phyloP scores from a whole-genome alignment of 176 grass and related monocot species.

The Paspalum vaginatum region DNA sequence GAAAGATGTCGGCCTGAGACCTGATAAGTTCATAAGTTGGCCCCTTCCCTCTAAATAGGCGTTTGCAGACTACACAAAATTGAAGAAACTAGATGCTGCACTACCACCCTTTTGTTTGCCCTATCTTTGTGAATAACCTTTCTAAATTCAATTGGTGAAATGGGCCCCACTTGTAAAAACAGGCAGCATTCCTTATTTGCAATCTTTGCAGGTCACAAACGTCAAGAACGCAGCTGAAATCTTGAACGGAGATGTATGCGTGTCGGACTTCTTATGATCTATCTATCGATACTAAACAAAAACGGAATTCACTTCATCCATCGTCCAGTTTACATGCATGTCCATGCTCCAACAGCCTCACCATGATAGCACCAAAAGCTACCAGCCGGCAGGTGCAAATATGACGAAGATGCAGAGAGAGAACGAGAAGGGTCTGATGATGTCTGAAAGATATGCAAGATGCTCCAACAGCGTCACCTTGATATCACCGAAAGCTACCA shows the following conservation, averaged over 20 bases:
- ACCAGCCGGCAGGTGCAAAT: too few relatives aligned
- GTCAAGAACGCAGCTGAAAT: background rate
- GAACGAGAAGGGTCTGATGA: background rate
- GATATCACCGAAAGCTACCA: too few relatives aligned
- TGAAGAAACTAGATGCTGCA: background rate
- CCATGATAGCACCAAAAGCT: too few relatives aligned
- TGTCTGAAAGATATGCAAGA: background rate
- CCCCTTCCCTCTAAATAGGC: background rate
- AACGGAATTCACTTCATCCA: background rate
- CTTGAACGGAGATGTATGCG: background rate
- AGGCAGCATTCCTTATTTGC: background rate
- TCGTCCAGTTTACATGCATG: background rate
- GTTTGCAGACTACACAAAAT: background rate
- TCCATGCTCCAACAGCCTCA: conserved; percentile 1
- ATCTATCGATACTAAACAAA: background rate
- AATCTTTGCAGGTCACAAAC: background rate
- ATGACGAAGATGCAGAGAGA: background rate
- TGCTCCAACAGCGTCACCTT: background rate
- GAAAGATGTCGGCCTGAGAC: background rate
- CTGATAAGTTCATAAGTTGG: background rate
- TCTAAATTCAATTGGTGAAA: background rate
- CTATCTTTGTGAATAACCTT: background rate
- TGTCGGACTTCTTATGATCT: too few relatives aligned
- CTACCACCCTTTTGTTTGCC: background rate
- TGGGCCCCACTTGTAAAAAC: background rate